These are phyloP conservation scores for Botrytis fragariae DNA, from an alignment of 2,329 filamentous ascomycete genomes.

Conservation along the genomic window DNA sequence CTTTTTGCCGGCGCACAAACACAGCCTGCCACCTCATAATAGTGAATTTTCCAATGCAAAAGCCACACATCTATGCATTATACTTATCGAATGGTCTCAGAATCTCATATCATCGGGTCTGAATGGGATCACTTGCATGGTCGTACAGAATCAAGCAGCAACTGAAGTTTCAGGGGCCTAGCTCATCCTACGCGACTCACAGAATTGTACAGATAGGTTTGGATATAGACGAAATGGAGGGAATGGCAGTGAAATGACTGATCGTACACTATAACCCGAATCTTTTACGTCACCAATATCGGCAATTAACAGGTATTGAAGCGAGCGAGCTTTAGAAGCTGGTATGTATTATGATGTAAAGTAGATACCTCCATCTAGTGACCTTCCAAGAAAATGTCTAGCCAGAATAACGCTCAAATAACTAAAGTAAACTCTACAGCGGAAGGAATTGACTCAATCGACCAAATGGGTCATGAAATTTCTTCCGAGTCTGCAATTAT, in stretches of 20 bases:
- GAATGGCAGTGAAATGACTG: no score
- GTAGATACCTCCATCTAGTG: neutral
- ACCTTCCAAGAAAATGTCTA: neutral
- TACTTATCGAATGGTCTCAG: neutral
- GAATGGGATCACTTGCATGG: neutral
- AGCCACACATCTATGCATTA: neutral
- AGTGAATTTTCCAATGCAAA: neutral
- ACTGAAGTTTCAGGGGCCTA: neutral
- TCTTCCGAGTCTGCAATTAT: no score
- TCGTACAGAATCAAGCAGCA: neutral
- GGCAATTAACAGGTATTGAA: neutral
- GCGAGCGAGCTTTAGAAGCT: neutral
- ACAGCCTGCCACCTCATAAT: neutral
- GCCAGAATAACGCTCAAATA: neutral
- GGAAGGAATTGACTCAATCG: no score
- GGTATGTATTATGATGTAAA: no score
- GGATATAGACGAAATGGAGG: no score
- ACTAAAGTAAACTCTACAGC: neutral
- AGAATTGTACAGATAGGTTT: neutral
- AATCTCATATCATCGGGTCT: neutral
- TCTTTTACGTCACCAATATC: neutral
- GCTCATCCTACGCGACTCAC: neutral
- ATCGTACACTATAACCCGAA: neutral
- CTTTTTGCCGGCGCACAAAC: neutral
- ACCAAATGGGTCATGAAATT: no score